Evolutionary conservation across 805 yeast genomes (phyloP).

Genomic region (Tetrapisispora arboricola): DNA sequence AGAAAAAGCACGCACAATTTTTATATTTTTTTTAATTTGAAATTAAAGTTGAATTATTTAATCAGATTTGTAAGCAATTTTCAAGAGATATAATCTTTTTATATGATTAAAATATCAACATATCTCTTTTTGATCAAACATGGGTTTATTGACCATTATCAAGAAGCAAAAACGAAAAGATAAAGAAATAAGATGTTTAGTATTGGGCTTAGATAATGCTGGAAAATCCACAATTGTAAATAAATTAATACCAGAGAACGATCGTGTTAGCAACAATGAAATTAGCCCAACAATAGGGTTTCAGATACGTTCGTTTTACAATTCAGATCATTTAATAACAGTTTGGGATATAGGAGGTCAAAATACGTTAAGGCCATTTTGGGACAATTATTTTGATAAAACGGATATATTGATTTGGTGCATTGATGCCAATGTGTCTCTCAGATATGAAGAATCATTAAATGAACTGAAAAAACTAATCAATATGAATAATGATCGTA

Average conservation of each 20-base stretch:
- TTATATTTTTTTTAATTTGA: too few relatives aligned
- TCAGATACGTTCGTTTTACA: slow-evolving; percentile 46
- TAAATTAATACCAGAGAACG: slow-evolving; percentile 32
- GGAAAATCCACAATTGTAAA: slow-evolving; percentile 85
- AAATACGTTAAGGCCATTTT: slow-evolving; percentile 67
- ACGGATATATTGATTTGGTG: slow-evolving; percentile 81
- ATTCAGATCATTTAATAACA: slow-evolving; percentile 37
- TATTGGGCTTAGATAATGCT: slow-evolving; percentile 81
- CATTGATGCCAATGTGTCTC: slow-evolving; percentile 51
- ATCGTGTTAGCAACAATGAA: slow-evolving; percentile 32
- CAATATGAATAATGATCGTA: slow-evolving; percentile 50
- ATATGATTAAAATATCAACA: too few relatives aligned
- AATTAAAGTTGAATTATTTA: too few relatives aligned
- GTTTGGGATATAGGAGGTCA: slow-evolving; percentile 95
- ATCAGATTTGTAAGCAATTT: too few relatives aligned
- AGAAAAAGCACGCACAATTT: too few relatives aligned
- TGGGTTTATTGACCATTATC: slow-evolving; percentile 78
- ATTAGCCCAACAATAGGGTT: slow-evolving; percentile 90
- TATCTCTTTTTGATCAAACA: too few relatives aligned
- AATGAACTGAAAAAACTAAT: slow-evolving; percentile 54
- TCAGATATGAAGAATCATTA: slow-evolving; percentile 55
- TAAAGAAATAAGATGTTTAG: slow-evolving; percentile 59
- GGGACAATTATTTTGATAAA: slow-evolving; percentile 88
- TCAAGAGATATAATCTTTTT: too few relatives aligned
- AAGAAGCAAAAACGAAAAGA: slow-evolving; percentile 77